Conservation (phyloP, 192 early-diverging fungal genomes). For the Linnemannia elongata region DNA sequence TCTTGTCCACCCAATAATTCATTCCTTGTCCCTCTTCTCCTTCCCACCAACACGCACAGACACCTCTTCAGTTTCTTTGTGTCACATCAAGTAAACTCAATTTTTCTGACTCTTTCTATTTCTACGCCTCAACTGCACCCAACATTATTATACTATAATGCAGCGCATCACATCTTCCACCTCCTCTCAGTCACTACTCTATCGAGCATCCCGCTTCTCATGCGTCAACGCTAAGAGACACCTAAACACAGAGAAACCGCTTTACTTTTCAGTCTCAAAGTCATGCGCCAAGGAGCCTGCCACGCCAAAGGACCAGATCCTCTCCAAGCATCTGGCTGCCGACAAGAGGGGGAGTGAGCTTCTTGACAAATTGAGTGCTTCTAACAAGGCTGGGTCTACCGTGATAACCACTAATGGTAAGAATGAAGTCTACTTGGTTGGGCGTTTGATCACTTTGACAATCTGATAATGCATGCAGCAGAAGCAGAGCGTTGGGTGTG, state of each 20-base stretch:
- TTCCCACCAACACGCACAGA: not conserved
- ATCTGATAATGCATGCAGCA: not conserved
- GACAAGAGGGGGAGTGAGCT: constrained; percentile 22
- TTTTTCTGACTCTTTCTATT: not conserved
- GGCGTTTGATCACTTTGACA: no score
- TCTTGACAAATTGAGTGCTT: constrained; percentile 13
- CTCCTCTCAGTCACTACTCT: not conserved
- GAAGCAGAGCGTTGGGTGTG: not conserved
- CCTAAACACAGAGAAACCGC: constrained; percentile 27
- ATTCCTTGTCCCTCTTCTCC: not conserved
- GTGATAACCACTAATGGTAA: constrained; percentile 32
- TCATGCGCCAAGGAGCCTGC: not conserved
- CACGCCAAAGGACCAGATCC: constrained; percentile 4
- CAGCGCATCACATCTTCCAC: constrained; percentile 17
- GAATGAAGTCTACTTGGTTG: not conserved
- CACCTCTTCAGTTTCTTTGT: not conserved
- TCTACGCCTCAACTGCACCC: not conserved
- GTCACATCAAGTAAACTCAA: constrained; percentile 8
- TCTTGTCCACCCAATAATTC: not conserved
- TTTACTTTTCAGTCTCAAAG: constrained; percentile 21
- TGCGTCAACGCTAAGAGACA: not conserved
- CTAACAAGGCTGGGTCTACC: constrained; percentile 8
- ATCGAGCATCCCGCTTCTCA: not conserved
- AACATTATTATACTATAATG: not conserved
- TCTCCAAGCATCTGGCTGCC: not conserved